These are phyloP conservation scores for Lodderomyces pseudojiufengensis DNA, from an alignment of 1,139 yeast species.

Conservation along the genomic window DNA sequence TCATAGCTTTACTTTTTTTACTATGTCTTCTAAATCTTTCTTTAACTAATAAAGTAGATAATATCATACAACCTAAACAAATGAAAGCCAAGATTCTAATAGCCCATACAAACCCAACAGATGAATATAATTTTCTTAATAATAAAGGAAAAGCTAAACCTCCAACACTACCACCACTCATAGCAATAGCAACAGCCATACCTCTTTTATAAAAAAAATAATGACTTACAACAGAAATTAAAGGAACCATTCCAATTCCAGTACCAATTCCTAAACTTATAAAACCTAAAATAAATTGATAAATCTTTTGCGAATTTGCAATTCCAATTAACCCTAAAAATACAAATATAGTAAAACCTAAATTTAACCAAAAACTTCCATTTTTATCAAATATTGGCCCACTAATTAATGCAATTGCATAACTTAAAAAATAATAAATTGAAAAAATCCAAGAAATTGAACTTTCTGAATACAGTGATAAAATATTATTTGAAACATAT, in stretches of 20 bases:
- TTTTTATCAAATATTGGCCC: conserved; percentile 45
- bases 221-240: conserved; percentile 56
- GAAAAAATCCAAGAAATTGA: conserved; percentile 67
- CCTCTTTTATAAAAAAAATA: conserved; percentile 41
- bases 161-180: conserved; percentile 63
- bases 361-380: conserved; percentile 44
- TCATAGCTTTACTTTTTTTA: not conserved
- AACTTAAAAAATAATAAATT: conserved; percentile 53
- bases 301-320: conserved; percentile 45
- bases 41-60: conserved; percentile 40
- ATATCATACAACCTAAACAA: conserved; percentile 37
- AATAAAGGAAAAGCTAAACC: conserved; percentile 60
- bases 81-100: conserved; percentile 53
- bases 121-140: conserved; percentile 48
- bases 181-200: conserved; percentile 44
- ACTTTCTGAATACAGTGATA: conserved; percentile 39
- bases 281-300: conserved; percentile 55
- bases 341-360: conserved; percentile 40
- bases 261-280: conserved; percentile 53
- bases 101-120: conserved; percentile 61
- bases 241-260: conserved; percentile 54
- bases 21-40: conserved; percentile 37
- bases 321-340: conserved; percentile 49
- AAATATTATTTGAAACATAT: conserved; percentile 52
- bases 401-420: conserved; percentile 51